Conservation (phyloP, 768 basidiomycete species). For the Hypsizygus marmoreus region DNA sequence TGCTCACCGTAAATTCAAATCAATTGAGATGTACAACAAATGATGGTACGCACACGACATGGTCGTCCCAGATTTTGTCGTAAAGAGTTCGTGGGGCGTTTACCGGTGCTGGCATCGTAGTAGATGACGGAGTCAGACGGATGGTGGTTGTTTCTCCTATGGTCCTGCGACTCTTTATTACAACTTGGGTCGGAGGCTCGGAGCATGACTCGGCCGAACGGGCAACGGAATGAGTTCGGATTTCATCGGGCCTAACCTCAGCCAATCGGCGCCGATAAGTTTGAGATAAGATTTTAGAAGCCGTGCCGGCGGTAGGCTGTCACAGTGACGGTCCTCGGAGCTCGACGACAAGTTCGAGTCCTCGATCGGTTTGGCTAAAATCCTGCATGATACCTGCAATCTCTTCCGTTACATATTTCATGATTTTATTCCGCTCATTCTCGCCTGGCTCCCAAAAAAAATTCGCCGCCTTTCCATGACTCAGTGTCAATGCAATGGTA, state of each 20-base stretch:
- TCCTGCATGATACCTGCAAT: no score
- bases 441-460: no score
- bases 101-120: conserved; percentile 42
- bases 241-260: conserved; percentile 8
- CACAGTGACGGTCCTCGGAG: no score
- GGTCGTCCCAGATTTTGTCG: conserved; percentile 98
- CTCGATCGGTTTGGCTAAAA: no score
- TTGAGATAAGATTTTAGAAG: conserved; percentile 5
- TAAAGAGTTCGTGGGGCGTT: conserved; percentile 83
- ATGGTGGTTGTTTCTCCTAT: no score
- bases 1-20: conserved; percentile 36
- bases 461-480: no score
- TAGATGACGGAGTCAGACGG: conserved; percentile 12
- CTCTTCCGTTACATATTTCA: no score
- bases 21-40: conserved; percentile 10
- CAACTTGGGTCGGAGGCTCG: conserved; percentile 8
- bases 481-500: no score
- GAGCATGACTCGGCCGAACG: conserved; percentile 14
- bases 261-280: conserved; percentile 15
- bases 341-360: no score
- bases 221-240: conserved; percentile 3
- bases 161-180: conserved; percentile 3
- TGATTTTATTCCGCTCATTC: no score
- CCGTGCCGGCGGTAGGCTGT: background rate
- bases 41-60: conserved; percentile 71